phyloP scores from a whole-genome alignment of 176 grass and related monocot genomes.

The Rhipidocladum racemiflorum region DNA sequence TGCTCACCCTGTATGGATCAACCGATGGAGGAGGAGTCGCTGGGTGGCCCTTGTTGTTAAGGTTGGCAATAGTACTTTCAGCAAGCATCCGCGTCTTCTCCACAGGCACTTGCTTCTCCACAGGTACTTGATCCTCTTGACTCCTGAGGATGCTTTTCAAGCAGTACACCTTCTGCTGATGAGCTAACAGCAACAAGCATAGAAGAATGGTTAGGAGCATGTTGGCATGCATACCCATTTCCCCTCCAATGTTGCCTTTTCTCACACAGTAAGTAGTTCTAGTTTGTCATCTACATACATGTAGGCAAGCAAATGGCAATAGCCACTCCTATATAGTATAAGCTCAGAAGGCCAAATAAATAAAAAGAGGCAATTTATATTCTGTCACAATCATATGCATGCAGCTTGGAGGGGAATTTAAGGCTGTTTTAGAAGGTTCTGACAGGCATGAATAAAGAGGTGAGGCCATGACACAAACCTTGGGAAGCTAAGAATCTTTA shows the following conservation, averaged over 20 bases:
- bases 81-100: slow-evolving; percentile 29
- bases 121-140: slow-evolving; percentile 25
- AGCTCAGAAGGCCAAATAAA: slow-evolving; percentile 32
- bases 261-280: slow-evolving; percentile 14
- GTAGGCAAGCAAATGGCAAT: slow-evolving; percentile 28
- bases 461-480: slow-evolving; percentile 46
- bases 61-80: slow-evolving; percentile 10
- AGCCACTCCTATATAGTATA: slow-evolving; percentile 32
- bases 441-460: slow-evolving; percentile 70
- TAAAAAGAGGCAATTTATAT: slow-evolving; percentile 47
- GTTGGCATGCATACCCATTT: slow-evolving; percentile 40
- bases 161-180: slow-evolving; percentile 33
- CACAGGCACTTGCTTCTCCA: slow-evolving; percentile 23
- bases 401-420: slow-evolving; percentile 34
- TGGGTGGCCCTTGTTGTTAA: slow-evolving; percentile 29
- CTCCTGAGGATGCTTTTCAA: slow-evolving; percentile 29
- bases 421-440: slow-evolving; percentile 80
- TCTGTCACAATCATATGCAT: slow-evolving; percentile 51
- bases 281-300: slow-evolving; percentile 42
- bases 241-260: neutral
- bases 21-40: neutral
- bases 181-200: slow-evolving; percentile 48
- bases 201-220: slow-evolving; percentile 43
- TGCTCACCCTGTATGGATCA: slow-evolving; percentile 45
- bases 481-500: slow-evolving; percentile 73